Conservation (phyloP, 768 basidiomycete genomes). For the Trametes cingulata region DNA sequence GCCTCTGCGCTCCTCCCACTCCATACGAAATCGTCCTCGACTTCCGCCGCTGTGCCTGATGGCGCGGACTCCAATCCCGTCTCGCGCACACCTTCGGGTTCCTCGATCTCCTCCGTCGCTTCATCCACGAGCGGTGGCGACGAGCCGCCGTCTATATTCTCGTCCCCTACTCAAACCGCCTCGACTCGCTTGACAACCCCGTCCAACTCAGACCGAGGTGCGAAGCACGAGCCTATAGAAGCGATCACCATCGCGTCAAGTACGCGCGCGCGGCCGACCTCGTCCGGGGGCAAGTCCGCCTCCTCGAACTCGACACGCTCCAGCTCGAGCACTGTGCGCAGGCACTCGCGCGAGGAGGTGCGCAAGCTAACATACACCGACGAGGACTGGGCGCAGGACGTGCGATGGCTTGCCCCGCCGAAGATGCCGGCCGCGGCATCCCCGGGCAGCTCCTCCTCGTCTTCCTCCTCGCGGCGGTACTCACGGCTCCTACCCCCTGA, state of each 20-base stretch:
- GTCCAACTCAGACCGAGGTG: slow-evolving; percentile 26
- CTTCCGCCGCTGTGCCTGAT: slow-evolving; percentile 21
- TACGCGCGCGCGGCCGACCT: slow-evolving; percentile 16
- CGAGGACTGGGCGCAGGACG: slow-evolving; percentile 68
- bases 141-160: slow-evolving; percentile 37
- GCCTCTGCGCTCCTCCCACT: slow-evolving; percentile 29
- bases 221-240: slow-evolving; percentile 10
- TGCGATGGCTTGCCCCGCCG: slow-evolving; percentile 58
- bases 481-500: slow-evolving; percentile 13
- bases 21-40: slow-evolving; percentile 27
- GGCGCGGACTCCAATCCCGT: slow-evolving; percentile 24
- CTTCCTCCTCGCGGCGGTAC: slow-evolving; percentile 6
- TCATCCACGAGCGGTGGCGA: slow-evolving; percentile 19
- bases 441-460: background rate
- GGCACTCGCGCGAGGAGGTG: slow-evolving; percentile 7
- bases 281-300: slow-evolving; percentile 10
- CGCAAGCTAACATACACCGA: slow-evolving; percentile 40
- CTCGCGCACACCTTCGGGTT: slow-evolving; percentile 38
- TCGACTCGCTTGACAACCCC: slow-evolving; percentile 40
- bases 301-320: slow-evolving; percentile 13
- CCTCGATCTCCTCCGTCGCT: slow-evolving; percentile 37
- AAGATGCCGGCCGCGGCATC: slow-evolving; percentile 14
- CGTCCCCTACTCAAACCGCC: slow-evolving; percentile 39
- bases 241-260: slow-evolving; percentile 28
- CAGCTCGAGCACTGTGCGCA: slow-evolving; percentile 11